phyloP scores from a whole-genome alignment of 208 protist genomes.

The Acanthamoeba culbertsoni region DNA sequence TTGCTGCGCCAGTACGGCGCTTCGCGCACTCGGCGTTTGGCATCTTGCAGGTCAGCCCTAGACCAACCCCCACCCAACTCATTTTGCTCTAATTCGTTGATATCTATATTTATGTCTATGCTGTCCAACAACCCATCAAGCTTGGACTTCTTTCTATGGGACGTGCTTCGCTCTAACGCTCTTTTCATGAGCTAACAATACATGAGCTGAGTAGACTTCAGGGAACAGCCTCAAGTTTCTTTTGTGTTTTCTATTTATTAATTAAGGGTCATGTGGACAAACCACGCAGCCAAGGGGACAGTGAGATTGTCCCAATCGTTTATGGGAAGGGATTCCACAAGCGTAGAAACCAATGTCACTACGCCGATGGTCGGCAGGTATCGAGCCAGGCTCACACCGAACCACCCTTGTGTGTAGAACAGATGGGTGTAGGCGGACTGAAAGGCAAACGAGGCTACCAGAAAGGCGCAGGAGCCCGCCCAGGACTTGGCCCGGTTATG shows the following conservation, averaged over 20 bases:
- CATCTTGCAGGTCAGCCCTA: too few relatives aligned
- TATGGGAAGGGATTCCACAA: background rate
- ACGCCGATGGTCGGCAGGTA: background rate
- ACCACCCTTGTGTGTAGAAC: background rate
- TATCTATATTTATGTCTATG: too few relatives aligned
- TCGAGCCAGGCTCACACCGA: background rate
- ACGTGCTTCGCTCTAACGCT: too few relatives aligned
- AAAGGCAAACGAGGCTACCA: background rate
- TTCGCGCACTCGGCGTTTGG: too few relatives aligned
- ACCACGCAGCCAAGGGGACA: background rate
- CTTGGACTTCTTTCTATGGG: too few relatives aligned
- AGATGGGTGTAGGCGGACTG: background rate
- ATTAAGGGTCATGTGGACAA: background rate
- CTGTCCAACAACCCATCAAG: too few relatives aligned
- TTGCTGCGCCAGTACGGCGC: too few relatives aligned
- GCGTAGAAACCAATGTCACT: background rate
- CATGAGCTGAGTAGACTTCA: too few relatives aligned
- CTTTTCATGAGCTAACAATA: too few relatives aligned
- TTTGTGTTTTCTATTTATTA: background rate
- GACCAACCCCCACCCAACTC: too few relatives aligned
- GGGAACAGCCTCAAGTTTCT: too few relatives aligned
- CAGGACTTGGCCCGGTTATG: constrained; percentile 17
- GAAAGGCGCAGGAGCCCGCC: background rate
- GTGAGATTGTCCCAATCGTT: constrained; percentile 27
- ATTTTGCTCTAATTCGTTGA: too few relatives aligned